Percentiles rank a stretch among this genome's conserved stretches.
Conservation (phyloP, 441 rosid genomes). For the Populus trichocarpa region DNA sequence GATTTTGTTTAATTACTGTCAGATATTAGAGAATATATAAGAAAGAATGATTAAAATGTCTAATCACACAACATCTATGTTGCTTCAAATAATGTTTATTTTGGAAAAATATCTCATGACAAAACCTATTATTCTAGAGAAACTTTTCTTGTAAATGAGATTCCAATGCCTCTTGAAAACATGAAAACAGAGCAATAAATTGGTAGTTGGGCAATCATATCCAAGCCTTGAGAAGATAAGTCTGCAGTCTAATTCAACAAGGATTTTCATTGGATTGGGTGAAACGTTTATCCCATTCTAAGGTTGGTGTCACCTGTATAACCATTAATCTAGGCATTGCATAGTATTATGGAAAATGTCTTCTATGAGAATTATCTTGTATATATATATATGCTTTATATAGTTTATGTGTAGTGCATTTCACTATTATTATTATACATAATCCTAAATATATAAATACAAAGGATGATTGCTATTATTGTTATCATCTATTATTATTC, state of each 20-base stretch:
- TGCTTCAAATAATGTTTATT: conserved; percentile 32
- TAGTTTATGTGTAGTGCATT: too few species aligned
- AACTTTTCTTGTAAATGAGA: conserved; percentile 29
- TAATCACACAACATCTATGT: conserved; percentile 30
- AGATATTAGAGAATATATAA: background rate
- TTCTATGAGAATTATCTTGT: too few species aligned
- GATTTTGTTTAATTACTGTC: background rate
- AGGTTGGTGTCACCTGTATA: background rate
- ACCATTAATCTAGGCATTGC: too few species aligned
- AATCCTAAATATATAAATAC: too few species aligned
- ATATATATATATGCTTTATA: too few species aligned
- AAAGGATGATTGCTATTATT: too few species aligned
- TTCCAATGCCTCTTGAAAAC: conserved; percentile 22
- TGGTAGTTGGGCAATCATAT: background rate
- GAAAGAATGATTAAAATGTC: conserved; percentile 16
- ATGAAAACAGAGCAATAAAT: background rate
- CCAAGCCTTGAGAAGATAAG: conserved; percentile 2
- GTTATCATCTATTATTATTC: too few species aligned
- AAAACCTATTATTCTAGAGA: conserved; percentile 18
- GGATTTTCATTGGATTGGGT: background rate
- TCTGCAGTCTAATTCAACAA: conserved; percentile 4
- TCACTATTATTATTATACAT: too few species aligned
- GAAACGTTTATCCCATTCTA: background rate
- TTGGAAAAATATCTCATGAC: conserved; percentile 50
- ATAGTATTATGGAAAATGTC: too few species aligned